Base-by-base conservation (phyloP, 1,139 yeast species). In the Debaryomyces udenii region DNA sequence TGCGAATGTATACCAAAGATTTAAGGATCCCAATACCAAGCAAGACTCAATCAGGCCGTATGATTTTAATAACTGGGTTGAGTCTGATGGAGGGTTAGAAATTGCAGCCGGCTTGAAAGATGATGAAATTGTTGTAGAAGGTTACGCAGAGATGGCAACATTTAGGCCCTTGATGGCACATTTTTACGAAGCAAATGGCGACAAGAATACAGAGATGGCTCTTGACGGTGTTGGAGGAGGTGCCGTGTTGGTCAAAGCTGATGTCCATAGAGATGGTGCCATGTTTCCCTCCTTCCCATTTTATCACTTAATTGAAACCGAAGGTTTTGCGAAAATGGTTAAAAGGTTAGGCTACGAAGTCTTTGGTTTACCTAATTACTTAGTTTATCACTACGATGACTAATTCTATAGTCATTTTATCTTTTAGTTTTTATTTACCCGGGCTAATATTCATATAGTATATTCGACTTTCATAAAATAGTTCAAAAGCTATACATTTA, bases 201-300 rank as follows among this genome's bases (percentile, higher is more conserved):
- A 83, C 46, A 49, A 57, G 10, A 70, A 74, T 46, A 76, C 82
- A 3, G 86, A 81, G 58, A 84, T 91, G 86, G 79, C 81, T 28
- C 74, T 93, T 46, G 99, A 93, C 62, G 99, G 99, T 61, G 98
- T 93, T 44, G 99, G 99, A 42, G 98, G 93, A 46, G 96, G 98
- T 23, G 96, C 97, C 32, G 83, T 95, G 27, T 64, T 93, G 66
- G 99, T 93, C 27, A 89, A 91, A 62, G 96, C 98, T 7, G 97
- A 90, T 52, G 99, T 93, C 43, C 99, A 93, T 66, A 79, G 99
- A 61, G 99, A 93, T 62, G 99, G 99, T 39, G 98, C 98, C 43
- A 91, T 91, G 97, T 93, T 93, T 79, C 99, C 99, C 14, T 87
- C 95, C 30, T 93, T 93, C 80, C 94, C 99, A 46, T 93, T 93